Evolutionary conservation across 176 grass and related monocot genomes (phyloP), one percentile per base, ranked within the genome.

Genomic region (Neostapfia colusana): DNA sequence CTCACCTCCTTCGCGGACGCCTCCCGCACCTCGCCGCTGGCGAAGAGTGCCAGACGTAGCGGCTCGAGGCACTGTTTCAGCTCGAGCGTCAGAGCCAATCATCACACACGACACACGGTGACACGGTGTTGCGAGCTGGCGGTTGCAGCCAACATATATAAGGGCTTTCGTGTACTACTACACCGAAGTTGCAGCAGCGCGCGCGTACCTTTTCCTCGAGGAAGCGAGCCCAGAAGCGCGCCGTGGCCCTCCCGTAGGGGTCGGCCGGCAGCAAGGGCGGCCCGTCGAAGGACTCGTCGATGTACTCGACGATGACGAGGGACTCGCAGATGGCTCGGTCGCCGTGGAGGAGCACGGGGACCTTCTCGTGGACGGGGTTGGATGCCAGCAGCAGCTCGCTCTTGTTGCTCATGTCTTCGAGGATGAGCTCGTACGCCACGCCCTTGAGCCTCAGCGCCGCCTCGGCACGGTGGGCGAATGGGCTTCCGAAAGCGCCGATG

Each of bases 271-370:
- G 65, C 0, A 92, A n/a, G 0, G 65, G 1, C 14, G 75, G 66
- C 0, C 82, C 89, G 0, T 72, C 62, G 28, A 85, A 89, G 23
- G 65, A 15, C 72, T 89, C 83, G 21, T 89, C 90, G 63, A 89
- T 23, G 55, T 92, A 92, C 63, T 92, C 80, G 6, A 89, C 38
- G 55, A 88, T 59, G 62, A 86, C 1, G n/a, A 86, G 83, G 0
- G 86, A 92, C 76, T 92, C 83, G 24, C 35, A 62, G 25, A 86
- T 20, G 10, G 37, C 42, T 2, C 23, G 72, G 27, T 48, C 86
- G 20, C 73, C 78, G 4, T 86, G 83, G 70, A 92, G 70, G 50
- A 92, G 70, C 8, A 92, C 83, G 56, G 90, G 86, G 6, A 89
- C 65, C 37, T 86, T 84, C 56, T 86, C 74, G 66, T 86, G 83